Evolutionary conservation across 192 early-diverging fungal species (phyloP), one percentile per base, ranked within the genome.

Genomic region (Chytriomyces sp.): DNA sequence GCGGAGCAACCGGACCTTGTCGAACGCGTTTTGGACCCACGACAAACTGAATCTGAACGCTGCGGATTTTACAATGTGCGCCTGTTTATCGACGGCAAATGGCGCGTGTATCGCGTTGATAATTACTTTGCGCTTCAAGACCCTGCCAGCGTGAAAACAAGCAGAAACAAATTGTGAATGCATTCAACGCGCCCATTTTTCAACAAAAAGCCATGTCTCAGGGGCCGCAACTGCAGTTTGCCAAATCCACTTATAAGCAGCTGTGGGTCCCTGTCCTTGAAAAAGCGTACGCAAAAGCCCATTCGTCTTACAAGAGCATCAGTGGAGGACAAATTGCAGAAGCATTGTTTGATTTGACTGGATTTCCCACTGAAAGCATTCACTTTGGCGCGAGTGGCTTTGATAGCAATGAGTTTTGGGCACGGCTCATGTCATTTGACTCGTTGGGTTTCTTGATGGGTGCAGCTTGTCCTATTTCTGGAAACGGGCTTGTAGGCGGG

Each of bases 211-310:
- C 49, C 9, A 24, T 18, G 7, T 16, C 24, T n/a, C n/a, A 16
- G 1, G 46, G 47, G 9, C 61, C 62, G 10, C 46, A 24, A 16
- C 49, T 78, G 35, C 35, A 64, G 9, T 78, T 78, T 72, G 49
- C 67, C 69, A 69, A 72, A 64, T 20, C 69, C 6, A 43, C 53
- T 4, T 9, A 62, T 20, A 35, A 47, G 7, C 26, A 64, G 20
- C 23, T 78, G 5, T 89, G 88, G 88, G 61, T 87, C 50, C 87
- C 87, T n/a, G 65, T 89, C 7, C 77, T 89, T 68, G 88, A 89
- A 72, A 89, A 89, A 62, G 88, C 87, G 5, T 89, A 87, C 75
- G 87, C 88, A 11, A 89, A 89, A 76, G 81, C 85, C 20, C 85
- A 89, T 83, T 82, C 84, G 11, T 80, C 81, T 57, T 89, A 89